Evolutionary conservation across 1,139 yeast species (phyloP).

Genomic region (Yamadazyma membranifaciens): DNA sequence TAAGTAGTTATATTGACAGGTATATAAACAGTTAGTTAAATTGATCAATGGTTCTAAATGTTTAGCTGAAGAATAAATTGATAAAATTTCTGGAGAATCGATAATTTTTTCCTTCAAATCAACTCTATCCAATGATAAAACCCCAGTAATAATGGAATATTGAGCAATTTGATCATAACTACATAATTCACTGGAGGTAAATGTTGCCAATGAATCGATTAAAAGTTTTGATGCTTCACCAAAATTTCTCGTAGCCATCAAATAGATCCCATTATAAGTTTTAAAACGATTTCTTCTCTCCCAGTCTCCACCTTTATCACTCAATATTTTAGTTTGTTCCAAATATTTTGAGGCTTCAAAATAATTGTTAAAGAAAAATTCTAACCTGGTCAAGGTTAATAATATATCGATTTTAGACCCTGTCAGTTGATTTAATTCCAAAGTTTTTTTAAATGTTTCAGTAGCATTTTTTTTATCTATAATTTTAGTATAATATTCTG

Average conservation of each 20-base stretch:
- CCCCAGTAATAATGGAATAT: slow-evolving; percentile 85
- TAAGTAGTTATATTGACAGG: slow-evolving; percentile 81
- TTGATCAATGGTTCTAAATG: slow-evolving; percentile 79
- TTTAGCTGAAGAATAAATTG: slow-evolving; percentile 71
- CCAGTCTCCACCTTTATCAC: slow-evolving; percentile 99
- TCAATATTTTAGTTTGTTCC: slow-evolving; percentile 68
- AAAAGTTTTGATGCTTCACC: slow-evolving; percentile 77
- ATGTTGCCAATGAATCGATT: slow-evolving; percentile 90
- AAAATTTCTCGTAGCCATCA: slow-evolving; percentile 83
- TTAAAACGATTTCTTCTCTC: slow-evolving; percentile 94
- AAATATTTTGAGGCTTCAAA: slow-evolving; percentile 67
- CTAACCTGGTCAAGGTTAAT: slow-evolving; percentile 79
- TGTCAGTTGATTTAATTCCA: slow-evolving; percentile 77
- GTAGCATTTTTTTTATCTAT: slow-evolving; percentile 81
- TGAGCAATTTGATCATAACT: slow-evolving; percentile 88
- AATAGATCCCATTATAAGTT: slow-evolving; percentile 84
- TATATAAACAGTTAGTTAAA: slow-evolving; percentile 82
- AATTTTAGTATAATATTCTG: slow-evolving; percentile 82
- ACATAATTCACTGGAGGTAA: slow-evolving; percentile 91
- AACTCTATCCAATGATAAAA: slow-evolving; percentile 76
- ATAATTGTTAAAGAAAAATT: slow-evolving; percentile 83
- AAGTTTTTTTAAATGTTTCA: slow-evolving; percentile 68
- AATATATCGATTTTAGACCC: slow-evolving; percentile 88
- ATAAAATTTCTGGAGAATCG: slow-evolving; percentile 91
- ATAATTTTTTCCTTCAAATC: slow-evolving; percentile 81